Percentiles rank a stretch among this genome's conserved stretches.
These are phyloP conservation scores for Cercophora samala DNA, from an alignment of 495 filamentous ascomycete genomes.

Conservation along the genomic window DNA sequence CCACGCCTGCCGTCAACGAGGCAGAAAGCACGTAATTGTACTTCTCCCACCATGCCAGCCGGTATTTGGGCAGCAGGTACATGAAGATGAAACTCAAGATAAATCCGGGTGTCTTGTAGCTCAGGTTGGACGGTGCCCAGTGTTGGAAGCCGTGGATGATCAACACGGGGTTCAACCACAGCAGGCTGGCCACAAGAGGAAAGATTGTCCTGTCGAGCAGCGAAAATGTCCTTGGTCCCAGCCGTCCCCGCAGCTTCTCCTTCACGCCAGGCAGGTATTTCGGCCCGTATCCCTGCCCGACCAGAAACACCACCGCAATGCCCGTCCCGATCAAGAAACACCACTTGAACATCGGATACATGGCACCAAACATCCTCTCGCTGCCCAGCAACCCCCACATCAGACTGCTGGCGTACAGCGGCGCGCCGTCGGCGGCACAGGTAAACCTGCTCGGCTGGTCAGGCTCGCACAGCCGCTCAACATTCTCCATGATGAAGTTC, in stretches of 20 bases:
- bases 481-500: constrained; percentile 32
- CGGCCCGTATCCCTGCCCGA: constrained; percentile 31
- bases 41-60: constrained; percentile 41
- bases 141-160: constrained; percentile 35
- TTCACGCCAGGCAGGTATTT: constrained; percentile 31
- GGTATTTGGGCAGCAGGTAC: constrained; percentile 24
- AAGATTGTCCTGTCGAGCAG: constrained; percentile 31
- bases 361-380: constrained; percentile 36
- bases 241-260: constrained; percentile 28
- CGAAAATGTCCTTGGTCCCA: constrained; percentile 25
- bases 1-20: constrained; percentile 58
- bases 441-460: constrained; percentile 33
- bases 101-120: constrained; percentile 35
- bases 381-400: constrained; percentile 40
- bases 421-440: constrained; percentile 33
- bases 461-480: constrained; percentile 30
- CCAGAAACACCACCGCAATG: constrained; percentile 32
- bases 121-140: constrained; percentile 34
- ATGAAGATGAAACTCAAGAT: constrained; percentile 34
- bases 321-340: constrained; percentile 39
- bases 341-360: constrained; percentile 41
- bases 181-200: constrained; percentile 27
- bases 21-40: constrained; percentile 66
- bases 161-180: constrained; percentile 33
- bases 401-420: constrained; percentile 33